Evolutionary conservation across 2,329 filamentous ascomycete genomes (phyloP).

Genomic region (Talaromyces atroroseus): DNA sequence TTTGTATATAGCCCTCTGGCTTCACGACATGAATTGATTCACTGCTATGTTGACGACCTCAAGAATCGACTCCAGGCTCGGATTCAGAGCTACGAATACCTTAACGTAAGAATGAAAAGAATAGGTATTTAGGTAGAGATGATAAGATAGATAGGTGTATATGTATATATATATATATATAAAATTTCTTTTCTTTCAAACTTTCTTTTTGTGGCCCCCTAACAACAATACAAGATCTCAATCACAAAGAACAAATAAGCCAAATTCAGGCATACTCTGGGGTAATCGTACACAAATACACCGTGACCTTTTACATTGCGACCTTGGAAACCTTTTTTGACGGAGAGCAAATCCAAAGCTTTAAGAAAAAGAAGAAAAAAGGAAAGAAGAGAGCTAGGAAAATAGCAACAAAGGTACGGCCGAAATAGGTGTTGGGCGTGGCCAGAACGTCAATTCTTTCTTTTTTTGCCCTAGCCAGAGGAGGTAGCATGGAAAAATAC

Average conservation of each 20-base stretch:
- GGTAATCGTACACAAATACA: conserved; percentile 11
- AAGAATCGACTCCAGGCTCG: not conserved
- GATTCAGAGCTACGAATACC: not conserved
- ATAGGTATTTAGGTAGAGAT: not conserved
- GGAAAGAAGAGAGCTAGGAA: not conserved
- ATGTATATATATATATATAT: no score
- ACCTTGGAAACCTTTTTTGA: not conserved
- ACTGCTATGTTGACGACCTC: not conserved
- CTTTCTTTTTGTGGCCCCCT: not conserved
- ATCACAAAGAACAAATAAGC: not conserved
- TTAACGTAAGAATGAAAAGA: not conserved
- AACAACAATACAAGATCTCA: conserved; percentile 16
- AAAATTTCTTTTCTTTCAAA: not conserved
- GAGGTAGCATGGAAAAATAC: not conserved
- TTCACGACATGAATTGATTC: not conserved
- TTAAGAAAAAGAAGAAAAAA: not conserved
- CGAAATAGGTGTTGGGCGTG: not conserved
- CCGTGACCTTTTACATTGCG: conserved; percentile 3
- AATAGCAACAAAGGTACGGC: not conserved
- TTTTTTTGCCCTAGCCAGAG: not conserved
- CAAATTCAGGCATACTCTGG: conserved; percentile 8
- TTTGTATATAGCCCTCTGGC: not conserved
- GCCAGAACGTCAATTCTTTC: not conserved
- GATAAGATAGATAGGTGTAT: no score
- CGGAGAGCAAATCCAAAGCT: not conserved